Evolutionary conservation across 257 asterid genomes (phyloP), one percentile per base, ranked within the genome.

Genomic region (Cruciata laevipes): DNA sequence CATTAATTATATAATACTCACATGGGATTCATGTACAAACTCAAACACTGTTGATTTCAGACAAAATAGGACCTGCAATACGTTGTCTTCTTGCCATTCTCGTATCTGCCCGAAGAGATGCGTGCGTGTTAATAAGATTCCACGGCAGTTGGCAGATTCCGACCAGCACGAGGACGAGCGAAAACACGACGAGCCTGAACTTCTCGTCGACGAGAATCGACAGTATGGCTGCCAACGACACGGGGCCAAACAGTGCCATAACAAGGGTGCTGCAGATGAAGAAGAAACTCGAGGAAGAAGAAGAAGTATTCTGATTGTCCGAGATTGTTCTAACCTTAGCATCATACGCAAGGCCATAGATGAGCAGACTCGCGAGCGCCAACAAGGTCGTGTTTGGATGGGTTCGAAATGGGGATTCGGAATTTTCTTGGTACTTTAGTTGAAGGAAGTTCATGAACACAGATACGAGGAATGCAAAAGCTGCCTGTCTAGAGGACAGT

Each of bases 391-490:
- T 74, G 35, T 56, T 69, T 0, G 74, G 78, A 17, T 58, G 58
- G 3, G 68, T 69, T 21, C 61, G 40, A 16, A 75, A 75, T 0
- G 72, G 79, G 4, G 78, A 47, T 73, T 66, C 6, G 2, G 2
- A 10, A 10, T 24, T 11, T 37, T 64, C 74, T 55, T 65, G 71
- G 60, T 53, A 65, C 37, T 70, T 65, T n/a, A 58, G 30, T 20
- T 51, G 75, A 0, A 75, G 38, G 67, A 69, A 65, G 14, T 44
- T 65, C 35, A 65, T 47, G 3, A 35, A 9, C 27, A 47, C 23
- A 0, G 69, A 6, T 0, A 69, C 63, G 13, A 65, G 17, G 61
- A 75, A 65, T 0, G 57, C 75, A 35, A 65, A 24, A 35, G 25
- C 5, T 3, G 58, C 33, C 51, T 23, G 63, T 8, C 31, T 42